phyloP scores from a whole-genome alignment of 768 basidiomycete species.

The Cystobasidium tubakii region DNA sequence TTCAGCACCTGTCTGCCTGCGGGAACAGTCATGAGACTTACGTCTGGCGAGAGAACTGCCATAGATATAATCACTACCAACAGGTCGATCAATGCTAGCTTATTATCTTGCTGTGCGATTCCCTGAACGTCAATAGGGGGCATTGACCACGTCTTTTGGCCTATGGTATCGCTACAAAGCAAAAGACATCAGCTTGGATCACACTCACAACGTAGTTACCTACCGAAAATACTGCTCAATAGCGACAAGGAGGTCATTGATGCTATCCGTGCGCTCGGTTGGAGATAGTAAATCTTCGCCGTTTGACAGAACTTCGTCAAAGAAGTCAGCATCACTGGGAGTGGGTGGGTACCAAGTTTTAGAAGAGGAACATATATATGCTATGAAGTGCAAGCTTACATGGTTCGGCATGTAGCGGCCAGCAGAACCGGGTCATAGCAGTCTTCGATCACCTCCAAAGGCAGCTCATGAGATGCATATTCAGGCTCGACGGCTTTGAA shows the following conservation, averaged over 20 bases:
- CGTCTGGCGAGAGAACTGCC: constrained; percentile 26
- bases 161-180: neutral
- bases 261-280: neutral
- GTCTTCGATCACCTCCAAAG: constrained; percentile 1
- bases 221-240: constrained; percentile 8
- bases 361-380: neutral
- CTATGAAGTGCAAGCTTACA: neutral
- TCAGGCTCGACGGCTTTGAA: constrained; percentile 10
- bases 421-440: constrained; percentile 20
- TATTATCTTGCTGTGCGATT: neutral
- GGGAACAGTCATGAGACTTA: neutral
- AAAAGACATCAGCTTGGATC: neutral
- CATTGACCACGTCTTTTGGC: neutral
- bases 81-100: neutral
- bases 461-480: neutral
- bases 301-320: neutral
- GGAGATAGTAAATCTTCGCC: neutral
- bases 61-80: constrained; percentile 3
- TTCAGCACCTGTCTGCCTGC: neutral
- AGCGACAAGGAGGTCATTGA: neutral
- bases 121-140: neutral
- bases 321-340: neutral
- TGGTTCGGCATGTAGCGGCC: neutral
- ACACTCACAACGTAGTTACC: neutral
- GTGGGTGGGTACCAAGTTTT: neutral